A percentile compares a stretch with the other conserved stretches of the same genome.
Conservation (phyloP, 352 stramenopile genomes). For the Phytophthora sp. region DNA sequence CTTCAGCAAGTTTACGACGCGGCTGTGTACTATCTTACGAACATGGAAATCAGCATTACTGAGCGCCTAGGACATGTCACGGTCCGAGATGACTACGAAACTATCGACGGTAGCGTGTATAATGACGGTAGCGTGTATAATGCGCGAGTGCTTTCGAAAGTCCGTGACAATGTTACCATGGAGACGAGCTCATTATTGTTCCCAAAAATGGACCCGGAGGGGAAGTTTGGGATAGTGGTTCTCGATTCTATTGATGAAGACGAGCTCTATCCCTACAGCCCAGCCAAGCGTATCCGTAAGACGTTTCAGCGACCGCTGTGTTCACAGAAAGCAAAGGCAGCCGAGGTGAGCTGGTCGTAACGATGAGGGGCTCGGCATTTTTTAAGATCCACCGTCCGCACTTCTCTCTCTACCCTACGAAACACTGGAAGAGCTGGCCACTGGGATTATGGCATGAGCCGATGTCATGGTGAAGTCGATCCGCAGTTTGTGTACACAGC, state of each 20-base stretch:
- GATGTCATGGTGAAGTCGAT: slow-evolving; percentile 34
- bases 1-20: slow-evolving; percentile 41
- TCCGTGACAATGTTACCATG: slow-evolving; percentile 17
- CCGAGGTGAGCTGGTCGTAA: slow-evolving; percentile 24
- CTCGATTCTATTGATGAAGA: slow-evolving; percentile 49
- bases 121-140: slow-evolving; percentile 25
- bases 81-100: slow-evolving; percentile 33
- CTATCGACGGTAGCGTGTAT: slow-evolving; percentile 15
- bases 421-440: slow-evolving; percentile 8
- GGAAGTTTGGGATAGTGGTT: slow-evolving; percentile 15
- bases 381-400: slow-evolving; percentile 34
- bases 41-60: slow-evolving; percentile 45
- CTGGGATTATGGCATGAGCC: slow-evolving; percentile 17
- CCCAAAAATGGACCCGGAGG: slow-evolving; percentile 24
- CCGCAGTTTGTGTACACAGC: slow-evolving; percentile 16
- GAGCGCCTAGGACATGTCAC: slow-evolving; percentile 35
- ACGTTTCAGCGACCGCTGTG: slow-evolving; percentile 35
- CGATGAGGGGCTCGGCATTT: slow-evolving; percentile 30
- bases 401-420: slow-evolving; percentile 13
- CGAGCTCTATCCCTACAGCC: slow-evolving; percentile 45
- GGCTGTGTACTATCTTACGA: slow-evolving; percentile 39
- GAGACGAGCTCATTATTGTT: slow-evolving; percentile 41
- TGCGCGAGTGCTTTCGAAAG: slow-evolving; percentile 11
- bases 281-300: slow-evolving; percentile 37
- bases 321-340: slow-evolving; percentile 5